Evolutionary conservation across 2,329 filamentous ascomycete species (phyloP), one percentile per base, ranked within the genome.

Genomic region (Xylogone sp.): DNA sequence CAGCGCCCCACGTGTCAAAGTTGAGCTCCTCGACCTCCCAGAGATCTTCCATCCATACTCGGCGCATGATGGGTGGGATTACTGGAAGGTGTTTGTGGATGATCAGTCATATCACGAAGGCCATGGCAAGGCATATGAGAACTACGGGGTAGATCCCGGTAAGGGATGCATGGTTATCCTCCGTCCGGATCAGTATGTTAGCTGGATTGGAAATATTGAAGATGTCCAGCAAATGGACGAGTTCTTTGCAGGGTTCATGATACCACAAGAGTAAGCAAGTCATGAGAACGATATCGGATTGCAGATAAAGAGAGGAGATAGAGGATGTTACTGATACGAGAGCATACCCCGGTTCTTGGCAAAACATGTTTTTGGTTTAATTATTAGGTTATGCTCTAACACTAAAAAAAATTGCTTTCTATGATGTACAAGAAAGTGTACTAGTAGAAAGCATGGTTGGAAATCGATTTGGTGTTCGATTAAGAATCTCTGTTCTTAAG

Each of bases 111-210:
- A 82, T 62, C 74, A 82, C 55, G 75, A 82, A 60, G 76, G 76
- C 0, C 67, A 75, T 49, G 77, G 76, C 0, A 59, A 71, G 8
- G 72, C 74, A 0, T 82, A 87, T 59, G 69, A 76, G 51, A 74
- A 73, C 3, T 85, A 83, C 52, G 85, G 83, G 0, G 71, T 90
- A 1, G 73, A 82, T 56, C 63, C 57, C 18, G 69, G 76, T 49
- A 66, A 67, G 19, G 85, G 86, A 0, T 82, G 79, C 54, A 68
- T 83, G 3, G 76, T 87, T 0, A 69, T 84, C 1, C 70, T 84
- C 2, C 67, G 87, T 46, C 87, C 86, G 2, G 87, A 90, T 69
- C 83, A 86, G 62, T 84, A 89, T 65, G 77, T 88, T 27, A 75
- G 69, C 0, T 69, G 65, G 42, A 55, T 71, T 2, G 56, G 60